These are phyloP conservation scores for Cymbidium sinense DNA, from an alignment of 106 monocot species.

Conservation along the genomic window DNA sequence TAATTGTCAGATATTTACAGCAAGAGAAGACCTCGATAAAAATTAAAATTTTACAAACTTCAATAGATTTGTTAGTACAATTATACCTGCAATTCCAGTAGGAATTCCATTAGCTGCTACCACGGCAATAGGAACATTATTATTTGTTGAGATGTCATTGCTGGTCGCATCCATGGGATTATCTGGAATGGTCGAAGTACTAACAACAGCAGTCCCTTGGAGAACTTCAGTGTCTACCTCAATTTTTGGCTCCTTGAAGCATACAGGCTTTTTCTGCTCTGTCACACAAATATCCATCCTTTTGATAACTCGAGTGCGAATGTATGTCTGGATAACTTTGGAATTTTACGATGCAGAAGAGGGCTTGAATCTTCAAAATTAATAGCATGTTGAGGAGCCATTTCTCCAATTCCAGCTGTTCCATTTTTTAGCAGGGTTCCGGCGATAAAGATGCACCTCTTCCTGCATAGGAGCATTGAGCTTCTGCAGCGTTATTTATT, in stretches of 20 bases:
- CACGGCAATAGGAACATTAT: conserved; percentile 28
- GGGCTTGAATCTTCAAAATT: not conserved
- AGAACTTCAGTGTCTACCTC: conserved; percentile 1
- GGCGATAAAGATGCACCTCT: not conserved
- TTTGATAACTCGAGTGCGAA: not conserved
- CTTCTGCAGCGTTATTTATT: not conserved
- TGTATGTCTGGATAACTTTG: not conserved
- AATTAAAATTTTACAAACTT: not conserved
- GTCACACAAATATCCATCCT: conserved; percentile 14
- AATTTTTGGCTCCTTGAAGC: conserved; percentile 28
- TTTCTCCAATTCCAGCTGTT: not conserved
- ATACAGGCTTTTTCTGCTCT: not conserved
- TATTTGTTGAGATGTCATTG: conserved; percentile 1
- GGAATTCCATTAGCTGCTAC: conserved; percentile 5
- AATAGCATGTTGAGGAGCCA: conserved; percentile 5
- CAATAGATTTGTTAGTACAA: not conserved
- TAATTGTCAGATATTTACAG: not conserved
- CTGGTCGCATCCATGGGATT: not conserved
- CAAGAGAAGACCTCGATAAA: not conserved
- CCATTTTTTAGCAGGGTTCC: not conserved
- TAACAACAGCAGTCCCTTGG: not conserved
- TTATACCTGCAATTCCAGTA: conserved; percentile 7
- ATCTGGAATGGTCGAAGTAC: not conserved
- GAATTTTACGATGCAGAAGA: not conserved
- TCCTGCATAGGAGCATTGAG: not conserved